phyloP scores from a whole-genome alignment of 2,329 filamentous ascomycete genomes.

The Apiospora rasikravindrae region DNA sequence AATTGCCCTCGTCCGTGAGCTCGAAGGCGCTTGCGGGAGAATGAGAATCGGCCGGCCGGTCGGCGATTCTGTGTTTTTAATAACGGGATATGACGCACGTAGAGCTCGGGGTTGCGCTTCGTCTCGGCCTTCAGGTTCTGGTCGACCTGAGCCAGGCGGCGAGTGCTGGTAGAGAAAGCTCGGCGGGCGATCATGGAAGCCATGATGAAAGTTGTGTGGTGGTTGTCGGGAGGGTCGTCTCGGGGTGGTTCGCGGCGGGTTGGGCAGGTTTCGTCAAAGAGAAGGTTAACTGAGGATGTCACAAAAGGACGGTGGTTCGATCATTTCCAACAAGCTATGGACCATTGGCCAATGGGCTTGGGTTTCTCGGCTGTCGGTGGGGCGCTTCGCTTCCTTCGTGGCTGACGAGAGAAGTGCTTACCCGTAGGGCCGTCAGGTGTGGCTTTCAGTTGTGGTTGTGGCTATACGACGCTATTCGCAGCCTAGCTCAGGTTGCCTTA shows the following conservation, averaged over 20 bases:
- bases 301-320: conserved; percentile 14
- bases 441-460: background rate
- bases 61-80: background rate
- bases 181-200: conserved; percentile 62
- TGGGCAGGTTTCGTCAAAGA: conserved; percentile 13
- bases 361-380: conserved; percentile 6
- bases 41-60: background rate
- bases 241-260: background rate
- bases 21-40: background rate
- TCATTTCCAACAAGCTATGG: conserved; percentile 5
- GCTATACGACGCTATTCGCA: background rate
- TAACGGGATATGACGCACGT: conserved; percentile 45
- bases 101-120: conserved; percentile 58
- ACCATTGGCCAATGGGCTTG: conserved; percentile 9
- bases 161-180: conserved; percentile 59
- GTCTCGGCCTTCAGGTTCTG: conserved; percentile 60
- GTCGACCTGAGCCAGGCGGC: conserved; percentile 51
- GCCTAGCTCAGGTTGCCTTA: background rate
- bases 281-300: background rate
- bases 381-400: background rate
- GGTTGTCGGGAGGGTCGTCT: background rate
- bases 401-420: background rate
- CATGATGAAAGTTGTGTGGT: conserved; percentile 47
- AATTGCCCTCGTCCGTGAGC: background rate
- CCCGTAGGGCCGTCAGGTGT: background rate